Evolutionary conservation across 2,329 filamentous ascomycete genomes (phyloP), one percentile per base, ranked within the genome.

Genomic region (Aspergillus sp.): DNA sequence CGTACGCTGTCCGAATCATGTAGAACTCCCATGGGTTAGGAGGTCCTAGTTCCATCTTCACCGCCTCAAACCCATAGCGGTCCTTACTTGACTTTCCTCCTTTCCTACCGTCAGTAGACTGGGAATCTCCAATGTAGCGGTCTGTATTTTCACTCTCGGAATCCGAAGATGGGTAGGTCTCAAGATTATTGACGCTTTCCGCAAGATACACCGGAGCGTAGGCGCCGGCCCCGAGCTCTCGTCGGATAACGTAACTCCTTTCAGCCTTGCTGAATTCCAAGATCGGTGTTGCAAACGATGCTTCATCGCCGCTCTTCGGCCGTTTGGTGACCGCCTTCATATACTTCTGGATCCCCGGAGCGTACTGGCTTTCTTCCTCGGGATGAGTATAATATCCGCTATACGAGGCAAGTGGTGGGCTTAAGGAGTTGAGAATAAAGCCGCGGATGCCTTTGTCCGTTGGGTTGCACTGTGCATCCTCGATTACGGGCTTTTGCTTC

Each of bases 181-280:
- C 30, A 73, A 73, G 3, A 0, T 71, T 70, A n/a, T 80, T 77
- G 57, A 84, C 85, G 55, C 77, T 80, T 61, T 95, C 88, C 5
- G 90, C 84, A 0, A 98, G 79, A 63, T 96, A 98, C 2, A 98
- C 93, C 0, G 93, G 91, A 0, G 91, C 93, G 67, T 94, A 98
- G 1, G 93, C 93, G 6, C 93, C 93, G 29, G 89, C 87, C 1
- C 93, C 93, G 8, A 98, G 80, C 64, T 97, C 89, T 43, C 84
- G 81, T 61, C 85, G 88, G 47, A 97, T 69, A 1, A 80, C 84
- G 66, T 96, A 98, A 38, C 77, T 78, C 35, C 82, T 75, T 26
- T 77, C 70, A 2, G 79, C 75, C 35, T 80, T 80, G 0, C 80
- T 75, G 50, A 96, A 86, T 38, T 80, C 73, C 26, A 97, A 74